Percentiles rank a stretch among this genome's conserved stretches.
phyloP scores from a whole-genome alignment of 441 rosid species.

The Populus trichocarpa region DNA sequence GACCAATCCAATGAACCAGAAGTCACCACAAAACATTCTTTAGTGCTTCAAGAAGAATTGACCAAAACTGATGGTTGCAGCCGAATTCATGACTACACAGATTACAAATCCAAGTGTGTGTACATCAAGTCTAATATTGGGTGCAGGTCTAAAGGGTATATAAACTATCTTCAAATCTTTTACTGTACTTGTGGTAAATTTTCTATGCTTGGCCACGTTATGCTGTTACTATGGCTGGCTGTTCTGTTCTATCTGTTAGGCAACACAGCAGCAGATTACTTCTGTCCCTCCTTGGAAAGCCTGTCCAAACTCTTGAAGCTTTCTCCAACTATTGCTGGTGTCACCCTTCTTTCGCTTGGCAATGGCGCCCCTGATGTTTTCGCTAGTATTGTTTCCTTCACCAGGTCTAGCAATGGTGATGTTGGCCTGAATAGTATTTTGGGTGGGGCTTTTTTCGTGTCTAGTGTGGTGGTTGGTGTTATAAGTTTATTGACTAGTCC shows the following conservation, averaged over 20 bases:
- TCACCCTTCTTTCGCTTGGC: slow-evolving; percentile 84
- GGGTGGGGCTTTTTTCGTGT: slow-evolving; percentile 86
- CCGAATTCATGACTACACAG: slow-evolving; percentile 35
- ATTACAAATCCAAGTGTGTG: slow-evolving; percentile 47
- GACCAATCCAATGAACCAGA: slow-evolving; percentile 13
- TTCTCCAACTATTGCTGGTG: slow-evolving; percentile 83
- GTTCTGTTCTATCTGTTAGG: slow-evolving; percentile 79
- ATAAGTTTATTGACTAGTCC: slow-evolving; percentile 46
- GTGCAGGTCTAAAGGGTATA: slow-evolving; percentile 75
- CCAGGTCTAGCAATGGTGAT: slow-evolving; percentile 56
- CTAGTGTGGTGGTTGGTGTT: slow-evolving; percentile 78
- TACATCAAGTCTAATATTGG: slow-evolving; percentile 47
- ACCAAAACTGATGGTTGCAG: slow-evolving; percentile 26
- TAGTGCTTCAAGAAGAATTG: slow-evolving; percentile 1
- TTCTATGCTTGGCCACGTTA: slow-evolving; percentile 47
- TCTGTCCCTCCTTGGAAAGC: slow-evolving; percentile 76
- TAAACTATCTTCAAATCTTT: slow-evolving; percentile 75
- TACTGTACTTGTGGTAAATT: slow-evolving; percentile 58
- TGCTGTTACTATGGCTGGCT: slow-evolving; percentile 58
- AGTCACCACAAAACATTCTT: slow-evolving; percentile 3
- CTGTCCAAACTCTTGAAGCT: slow-evolving; percentile 68
- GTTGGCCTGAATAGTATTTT: slow-evolving; percentile 74
- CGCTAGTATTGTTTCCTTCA: slow-evolving; percentile 77
- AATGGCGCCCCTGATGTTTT: slow-evolving; percentile 92
- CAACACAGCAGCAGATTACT: slow-evolving; percentile 77